These are phyloP conservation scores for Penicillium longicatenatum DNA, from an alignment of 495 filamentous ascomycete species.

Conservation along the genomic window DNA sequence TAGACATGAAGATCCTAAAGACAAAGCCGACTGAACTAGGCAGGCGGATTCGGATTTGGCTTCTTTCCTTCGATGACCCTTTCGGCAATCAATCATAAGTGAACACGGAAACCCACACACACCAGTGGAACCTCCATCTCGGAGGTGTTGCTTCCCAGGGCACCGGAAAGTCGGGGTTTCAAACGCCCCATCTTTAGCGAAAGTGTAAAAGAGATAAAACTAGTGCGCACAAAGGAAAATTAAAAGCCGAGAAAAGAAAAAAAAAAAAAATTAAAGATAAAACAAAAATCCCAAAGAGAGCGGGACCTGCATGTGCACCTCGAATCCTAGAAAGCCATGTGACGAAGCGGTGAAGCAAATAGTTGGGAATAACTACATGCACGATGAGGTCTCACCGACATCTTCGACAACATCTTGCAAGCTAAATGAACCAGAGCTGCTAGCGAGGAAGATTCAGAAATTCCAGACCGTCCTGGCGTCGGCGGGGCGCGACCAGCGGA, in stretches of 20 bases:
- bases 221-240: slow-evolving; percentile 31
- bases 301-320: slow-evolving; percentile 3
- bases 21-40: slow-evolving; percentile 8
- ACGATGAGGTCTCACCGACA: slow-evolving; percentile 22
- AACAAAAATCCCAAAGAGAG: background rate
- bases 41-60: slow-evolving; percentile 13
- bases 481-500: slow-evolving; percentile 6
- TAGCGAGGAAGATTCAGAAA: slow-evolving; percentile 10
- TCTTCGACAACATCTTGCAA: slow-evolving; percentile 12
- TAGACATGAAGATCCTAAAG: background rate
- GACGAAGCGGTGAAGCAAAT: slow-evolving; percentile 3
- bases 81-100: background rate
- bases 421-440: background rate
- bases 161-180: slow-evolving; percentile 19
- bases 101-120: slow-evolving; percentile 7
- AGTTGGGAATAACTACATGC: slow-evolving; percentile 1
- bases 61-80: background rate
- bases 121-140: slow-evolving; percentile 15
- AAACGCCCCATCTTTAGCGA: slow-evolving; percentile 30
- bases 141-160: slow-evolving; percentile 17
- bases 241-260: background rate
- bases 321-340: slow-evolving; percentile 3
- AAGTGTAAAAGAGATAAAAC: slow-evolving; percentile 20
- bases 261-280: background rate
- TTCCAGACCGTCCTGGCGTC: slow-evolving; percentile 31